Conservation (phyloP, 2,329 filamentous ascomycete genomes). For the Mariannaea sp. region DNA sequence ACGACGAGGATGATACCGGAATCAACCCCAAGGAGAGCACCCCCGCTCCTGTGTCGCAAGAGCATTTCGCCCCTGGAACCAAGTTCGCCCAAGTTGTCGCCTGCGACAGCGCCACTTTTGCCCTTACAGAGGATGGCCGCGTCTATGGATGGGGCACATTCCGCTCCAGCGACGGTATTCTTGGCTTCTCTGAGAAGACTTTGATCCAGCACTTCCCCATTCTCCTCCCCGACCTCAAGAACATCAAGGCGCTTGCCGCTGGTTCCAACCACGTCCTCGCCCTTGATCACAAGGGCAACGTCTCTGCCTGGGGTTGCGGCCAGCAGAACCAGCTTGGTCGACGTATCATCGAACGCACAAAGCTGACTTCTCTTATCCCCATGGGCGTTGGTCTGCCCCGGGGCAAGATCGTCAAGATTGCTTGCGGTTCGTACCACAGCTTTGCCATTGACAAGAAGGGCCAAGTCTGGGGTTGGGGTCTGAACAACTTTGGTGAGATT, state of each 20-base stretch:
- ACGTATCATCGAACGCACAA: constrained; percentile 64
- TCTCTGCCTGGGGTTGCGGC: constrained; percentile 74
- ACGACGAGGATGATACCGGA: constrained; percentile 64
- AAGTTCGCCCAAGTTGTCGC: constrained; percentile 68
- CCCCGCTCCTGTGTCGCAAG: constrained; percentile 63
- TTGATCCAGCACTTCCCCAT: constrained; percentile 56
- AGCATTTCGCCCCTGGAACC: constrained; percentile 64
- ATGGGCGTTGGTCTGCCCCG: constrained; percentile 63
- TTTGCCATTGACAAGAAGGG: constrained; percentile 76
- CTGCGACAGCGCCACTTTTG: constrained; percentile 76
- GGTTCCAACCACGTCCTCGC: constrained; percentile 75
- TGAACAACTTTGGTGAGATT: constrained; percentile 86
- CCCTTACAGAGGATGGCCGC: constrained; percentile 72
- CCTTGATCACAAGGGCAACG: constrained; percentile 65
- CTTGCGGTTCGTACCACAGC: constrained; percentile 78
- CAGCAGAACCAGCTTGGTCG: constrained; percentile 69
- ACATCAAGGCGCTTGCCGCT: constrained; percentile 66
- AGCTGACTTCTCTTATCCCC: constrained; percentile 63
- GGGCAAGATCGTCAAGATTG: constrained; percentile 60
- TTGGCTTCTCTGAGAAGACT: constrained; percentile 63
- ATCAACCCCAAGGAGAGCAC: constrained; percentile 76
- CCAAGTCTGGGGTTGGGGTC: constrained; percentile 78
- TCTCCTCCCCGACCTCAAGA: constrained; percentile 66
- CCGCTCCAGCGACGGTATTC: constrained; percentile 66
- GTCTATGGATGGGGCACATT: constrained; percentile 89